A percentile compares a stretch with the other conserved stretches of the same genome.
Evolutionary conservation across 768 basidiomycete genomes (phyloP).

Genomic region (Termitomyces eurrhizus): DNA sequence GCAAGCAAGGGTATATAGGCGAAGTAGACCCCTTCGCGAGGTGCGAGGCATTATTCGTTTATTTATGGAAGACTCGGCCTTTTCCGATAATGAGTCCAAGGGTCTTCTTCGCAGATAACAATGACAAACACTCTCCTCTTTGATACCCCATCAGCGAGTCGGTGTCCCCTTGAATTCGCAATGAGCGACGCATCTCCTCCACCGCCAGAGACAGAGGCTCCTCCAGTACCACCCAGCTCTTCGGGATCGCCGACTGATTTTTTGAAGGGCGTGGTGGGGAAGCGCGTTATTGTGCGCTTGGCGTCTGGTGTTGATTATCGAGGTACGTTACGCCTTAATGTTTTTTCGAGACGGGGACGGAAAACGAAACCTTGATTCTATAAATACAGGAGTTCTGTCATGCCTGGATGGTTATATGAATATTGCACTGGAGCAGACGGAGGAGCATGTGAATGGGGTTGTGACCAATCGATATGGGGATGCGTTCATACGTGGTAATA

Average conservation of each 20-base stretch:
- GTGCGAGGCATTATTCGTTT: too few relatives aligned
- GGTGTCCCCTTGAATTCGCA: not conserved
- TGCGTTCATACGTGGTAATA: conserved; percentile 93
- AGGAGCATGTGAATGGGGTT: conserved; percentile 88
- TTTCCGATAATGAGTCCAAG: not conserved
- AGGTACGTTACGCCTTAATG: conserved; percentile 46
- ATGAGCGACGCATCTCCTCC: conserved; percentile 24
- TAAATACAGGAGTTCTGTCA: conserved; percentile 71
- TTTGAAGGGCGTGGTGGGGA: conserved; percentile 94
- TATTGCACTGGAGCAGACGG: conserved; percentile 95
- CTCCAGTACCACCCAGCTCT: conserved; percentile 40
- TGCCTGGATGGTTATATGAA: conserved; percentile 99
- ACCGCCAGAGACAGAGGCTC: conserved; percentile 39
- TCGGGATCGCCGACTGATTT: conserved; percentile 91
- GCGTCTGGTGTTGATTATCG: conserved; percentile 92
- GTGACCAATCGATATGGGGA: conserved; percentile 91
- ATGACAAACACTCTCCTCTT: not conserved
- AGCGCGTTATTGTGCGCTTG: conserved; percentile 87
- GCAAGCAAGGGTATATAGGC: too few relatives aligned
- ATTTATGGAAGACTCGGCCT: not conserved
- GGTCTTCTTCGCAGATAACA: not conserved
- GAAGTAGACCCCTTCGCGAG: too few relatives aligned
- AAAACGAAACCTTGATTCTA: not conserved
- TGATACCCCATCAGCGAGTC: not conserved
- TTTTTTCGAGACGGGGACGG: not conserved